Evolutionary conservation across 2,329 filamentous ascomycete species (phyloP), one percentile per base, ranked within the genome.

Genomic region (Fusarium globosum): DNA sequence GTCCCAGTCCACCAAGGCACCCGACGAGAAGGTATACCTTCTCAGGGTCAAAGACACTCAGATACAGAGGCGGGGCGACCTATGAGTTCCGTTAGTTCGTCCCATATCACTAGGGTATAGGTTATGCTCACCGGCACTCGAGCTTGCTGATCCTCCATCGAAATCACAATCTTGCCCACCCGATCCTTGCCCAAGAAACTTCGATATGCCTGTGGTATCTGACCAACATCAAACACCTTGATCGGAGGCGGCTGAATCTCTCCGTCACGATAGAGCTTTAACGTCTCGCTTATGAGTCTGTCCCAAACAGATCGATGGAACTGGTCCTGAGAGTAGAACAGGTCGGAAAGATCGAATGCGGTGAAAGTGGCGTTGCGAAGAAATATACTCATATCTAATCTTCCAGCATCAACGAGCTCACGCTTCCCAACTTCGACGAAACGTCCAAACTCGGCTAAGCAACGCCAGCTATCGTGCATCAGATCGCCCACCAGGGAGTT

Each of bases 91-190:
- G 48, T 51, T 7, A 51, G 30, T 15, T 18, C 4, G 8, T 36
- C n/a, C 4, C 1, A 1, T 48, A 4, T 52, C 5, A 11, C 21
- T 14, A 0, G 0, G 16, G 10, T 2, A 1, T 23, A 4, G 12
- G 3, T 20, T 15, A 15, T 36, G 2, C 30, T 36, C 23, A 52
- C 48, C 6, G 16, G 30, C 4, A 52, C 48, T 36, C 48, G 48
- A 20, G 48, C 8, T 8, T 52, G 48, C 18, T 52, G 30, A 11
- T 52, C 48, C n/a, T 52, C 48, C 48, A 52, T 20, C 6, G 48
- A 52, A 11, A 52, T 15, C n/a, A 52, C 48, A 52, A 52, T 52
- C 12, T 52, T 52, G 6, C 48, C 48, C 2, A 52, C 48, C 2
- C 48, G 48, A 26, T 52, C 30, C n/a, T 36, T 52, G 4, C n/a